Evolutionary conservation across 306 rosid species (phyloP).

Genomic region (Ammopiptanthus mongolicus): DNA sequence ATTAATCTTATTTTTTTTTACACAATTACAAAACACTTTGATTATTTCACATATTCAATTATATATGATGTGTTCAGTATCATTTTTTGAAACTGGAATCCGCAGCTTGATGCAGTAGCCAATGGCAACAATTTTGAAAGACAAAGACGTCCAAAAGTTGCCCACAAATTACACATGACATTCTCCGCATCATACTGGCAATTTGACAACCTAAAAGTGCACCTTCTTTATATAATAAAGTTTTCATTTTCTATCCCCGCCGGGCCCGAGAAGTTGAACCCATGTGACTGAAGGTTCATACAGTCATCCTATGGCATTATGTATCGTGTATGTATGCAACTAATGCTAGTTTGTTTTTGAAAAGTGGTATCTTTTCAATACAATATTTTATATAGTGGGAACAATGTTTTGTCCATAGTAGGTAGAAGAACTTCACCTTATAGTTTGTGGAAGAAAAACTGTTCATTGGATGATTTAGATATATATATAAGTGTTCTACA

Average conservation of each 20-base stretch:
- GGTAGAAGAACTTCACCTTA: neutral
- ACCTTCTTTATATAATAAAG: neutral
- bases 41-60: neutral
- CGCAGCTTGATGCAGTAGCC: neutral
- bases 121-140: slow-evolving; percentile 4
- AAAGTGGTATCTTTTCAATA: neutral
- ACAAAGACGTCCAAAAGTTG: neutral
- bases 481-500: neutral
- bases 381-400: neutral
- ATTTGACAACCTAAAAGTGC: slow-evolving; percentile 13
- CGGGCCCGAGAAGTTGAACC: slow-evolving; percentile 7
- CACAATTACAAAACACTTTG: neutral
- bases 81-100: neutral
- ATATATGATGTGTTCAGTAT: too few species aligned
- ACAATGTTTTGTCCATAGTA: neutral
- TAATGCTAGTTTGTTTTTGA: neutral
- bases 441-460: neutral
- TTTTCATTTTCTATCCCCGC: neutral
- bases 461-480: neutral
- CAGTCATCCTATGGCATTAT: neutral
- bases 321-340: neutral
- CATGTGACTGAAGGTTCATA: slow-evolving; percentile 15
- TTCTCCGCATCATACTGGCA: slow-evolving; percentile 7
- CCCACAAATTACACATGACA: neutral
- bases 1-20: too few species aligned